Base-by-base conservation (phyloP, 768 basidiomycete genomes). In the Xerocomellus chrysenteron region DNA sequence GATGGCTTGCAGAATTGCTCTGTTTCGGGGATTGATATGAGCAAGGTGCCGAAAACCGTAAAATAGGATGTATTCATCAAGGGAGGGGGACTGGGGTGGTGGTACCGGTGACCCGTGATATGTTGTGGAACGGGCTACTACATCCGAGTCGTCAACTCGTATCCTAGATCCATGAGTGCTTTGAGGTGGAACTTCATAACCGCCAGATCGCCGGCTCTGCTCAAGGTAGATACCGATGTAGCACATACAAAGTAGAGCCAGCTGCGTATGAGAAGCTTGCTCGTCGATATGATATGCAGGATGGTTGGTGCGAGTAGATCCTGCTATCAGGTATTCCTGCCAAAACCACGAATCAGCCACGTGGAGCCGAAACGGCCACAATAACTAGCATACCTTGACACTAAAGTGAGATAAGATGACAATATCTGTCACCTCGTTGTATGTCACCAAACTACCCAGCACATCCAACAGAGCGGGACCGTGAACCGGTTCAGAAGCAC, bases 331-430 rank as follows among this genome's bases (percentile, higher is more conserved):
- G 30, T 58, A 60, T 32, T 60, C 59, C 59, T 58, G 8, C 2
- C 8, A 9, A 46, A 12, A 45, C 2, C 0, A 32, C 5, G 37
- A 16, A 9, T 54, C 17, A 55, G 37, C 4, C 4, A 1, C 0
- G 19, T 30, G 7, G 17, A 5, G 2, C 17, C 19, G 4, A 4
- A 7, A 26, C 3, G 1, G 4, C 5, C 9, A 28, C 10, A 32
- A 19, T 12, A 8, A 17, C 2, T 0, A 21, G n/a, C 37, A 36
- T 37, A 62, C 60, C 61, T 62, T 54, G 17, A 62, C 56, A 3
- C 58, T 58, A 40, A 52, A 50, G 17, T 63, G 60, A 5, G 62
- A 55, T 4, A 62, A 12, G 2, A n/a, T 44, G 33, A 63, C 40
- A 21, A 55, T 14, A 3, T 50, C 56, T 3, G 56, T 53, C 3